phyloP scores from a whole-genome alignment of 2,329 filamentous ascomycete genomes.

The Polychaeton citri region DNA sequence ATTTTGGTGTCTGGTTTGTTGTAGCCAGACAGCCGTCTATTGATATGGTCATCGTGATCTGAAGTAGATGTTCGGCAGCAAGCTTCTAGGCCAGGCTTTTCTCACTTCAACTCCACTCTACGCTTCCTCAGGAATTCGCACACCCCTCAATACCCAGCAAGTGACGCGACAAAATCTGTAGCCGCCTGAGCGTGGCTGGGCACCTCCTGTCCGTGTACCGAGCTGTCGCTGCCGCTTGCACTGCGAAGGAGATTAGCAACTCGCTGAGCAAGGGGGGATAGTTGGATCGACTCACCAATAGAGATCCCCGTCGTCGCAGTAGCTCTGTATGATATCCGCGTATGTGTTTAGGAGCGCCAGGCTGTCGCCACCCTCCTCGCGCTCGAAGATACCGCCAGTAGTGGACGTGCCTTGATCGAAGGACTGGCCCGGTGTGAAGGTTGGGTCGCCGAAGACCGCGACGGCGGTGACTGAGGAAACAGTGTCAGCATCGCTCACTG shows the following conservation, averaged over 20 bases:
- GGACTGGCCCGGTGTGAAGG: conserved; percentile 14
- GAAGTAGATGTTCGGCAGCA: too few relatives aligned
- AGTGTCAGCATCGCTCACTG: too few relatives aligned
- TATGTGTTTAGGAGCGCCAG: conserved; percentile 8
- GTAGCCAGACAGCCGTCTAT: too few relatives aligned
- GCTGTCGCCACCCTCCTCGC: conserved; percentile 4
- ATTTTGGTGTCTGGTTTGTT: too few relatives aligned
- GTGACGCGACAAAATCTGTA: conserved; percentile 8
- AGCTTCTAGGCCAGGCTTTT: too few relatives aligned
- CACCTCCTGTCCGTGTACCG: conserved; percentile 9
- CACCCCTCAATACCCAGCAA: too few relatives aligned
- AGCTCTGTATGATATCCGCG: conserved; percentile 9
- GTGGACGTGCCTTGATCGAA: conserved; percentile 21
- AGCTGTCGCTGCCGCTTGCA: conserved; percentile 6
- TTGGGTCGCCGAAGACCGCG: conserved; percentile 25
- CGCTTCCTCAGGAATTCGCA: too few relatives aligned
- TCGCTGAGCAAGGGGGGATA: too few relatives aligned
- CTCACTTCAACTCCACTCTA: too few relatives aligned
- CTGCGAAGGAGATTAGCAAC: conserved; percentile 1
- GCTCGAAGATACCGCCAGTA: conserved; percentile 15
- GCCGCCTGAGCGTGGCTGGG: conserved; percentile 9
- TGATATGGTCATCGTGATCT: too few relatives aligned
- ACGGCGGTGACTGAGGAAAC: conserved; percentile 19
- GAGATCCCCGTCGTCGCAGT: conserved; percentile 12
- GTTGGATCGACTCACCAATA: conserved; percentile 4